phyloP scores from a whole-genome alignment of 2,329 filamentous ascomycete genomes.

The Phoma sp. region DNA sequence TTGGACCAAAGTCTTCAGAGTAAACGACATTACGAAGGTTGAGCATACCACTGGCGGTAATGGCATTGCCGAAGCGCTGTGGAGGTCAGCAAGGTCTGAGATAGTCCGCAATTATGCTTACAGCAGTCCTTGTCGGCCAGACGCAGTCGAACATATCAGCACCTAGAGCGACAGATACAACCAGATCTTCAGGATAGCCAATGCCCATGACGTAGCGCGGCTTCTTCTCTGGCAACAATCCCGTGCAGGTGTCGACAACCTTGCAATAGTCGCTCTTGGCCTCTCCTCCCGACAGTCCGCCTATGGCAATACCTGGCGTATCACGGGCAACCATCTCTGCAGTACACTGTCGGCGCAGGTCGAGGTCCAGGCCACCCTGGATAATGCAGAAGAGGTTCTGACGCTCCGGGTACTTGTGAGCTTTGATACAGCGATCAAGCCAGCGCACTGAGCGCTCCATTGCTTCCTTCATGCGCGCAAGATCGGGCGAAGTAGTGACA shows the following conservation, averaged over 20 bases:
- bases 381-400: slow-evolving; percentile 99
- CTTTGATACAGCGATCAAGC: slow-evolving; percentile 92
- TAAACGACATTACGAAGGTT: slow-evolving; percentile 81
- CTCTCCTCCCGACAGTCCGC: slow-evolving; percentile 91
- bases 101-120: slow-evolving; percentile 42
- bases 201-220: slow-evolving; percentile 99
- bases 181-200: slow-evolving; percentile 92
- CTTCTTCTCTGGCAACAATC: slow-evolving; percentile 83
- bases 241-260: slow-evolving; percentile 87
- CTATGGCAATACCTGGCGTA: slow-evolving; percentile 96
- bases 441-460: slow-evolving; percentile 95
- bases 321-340: slow-evolving; percentile 85
- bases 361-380: slow-evolving; percentile 89
- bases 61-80: slow-evolving; percentile 87
- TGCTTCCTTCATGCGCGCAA: slow-evolving; percentile 85
- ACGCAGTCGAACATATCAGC: slow-evolving; percentile 99
- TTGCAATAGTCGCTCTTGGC: slow-evolving; percentile 91
- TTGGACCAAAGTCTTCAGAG: slow-evolving; percentile 78
- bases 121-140: slow-evolving; percentile 93
- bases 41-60: slow-evolving; percentile 80
- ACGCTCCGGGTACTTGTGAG: slow-evolving; percentile 78
- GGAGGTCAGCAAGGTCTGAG: slow-evolving; percentile 5
- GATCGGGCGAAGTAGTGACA: slow-evolving; percentile 91
- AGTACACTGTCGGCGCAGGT: slow-evolving; percentile 83
- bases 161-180: slow-evolving; percentile 90